A percentile compares a stretch with the other conserved stretches of the same genome.
These are phyloP conservation scores for Nitzschia sp. DNA, from an alignment of 108 stramenopile species.

Conservation along the genomic window DNA sequence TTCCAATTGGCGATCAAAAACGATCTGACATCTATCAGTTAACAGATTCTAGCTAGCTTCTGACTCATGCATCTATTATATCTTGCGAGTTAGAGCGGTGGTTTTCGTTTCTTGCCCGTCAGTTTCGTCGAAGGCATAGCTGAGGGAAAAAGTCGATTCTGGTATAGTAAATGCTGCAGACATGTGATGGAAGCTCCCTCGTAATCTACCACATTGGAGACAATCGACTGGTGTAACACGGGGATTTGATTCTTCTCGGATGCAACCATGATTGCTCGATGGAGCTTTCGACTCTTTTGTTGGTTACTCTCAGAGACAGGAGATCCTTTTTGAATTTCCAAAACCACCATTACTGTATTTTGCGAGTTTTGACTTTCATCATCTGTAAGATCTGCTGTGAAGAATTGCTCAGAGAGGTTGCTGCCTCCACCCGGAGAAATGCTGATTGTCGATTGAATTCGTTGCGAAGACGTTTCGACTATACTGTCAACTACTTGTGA, in stretches of 20 bases:
- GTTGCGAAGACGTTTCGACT: conserved; percentile 2
- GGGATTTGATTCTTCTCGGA: conserved; percentile 17
- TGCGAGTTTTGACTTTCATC: not conserved
- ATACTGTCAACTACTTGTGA: conserved; percentile 3
- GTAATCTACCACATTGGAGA: conserved; percentile 25
- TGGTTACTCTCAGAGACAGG: not conserved
- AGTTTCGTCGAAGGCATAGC: too few relatives aligned
- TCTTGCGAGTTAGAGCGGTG: too few relatives aligned
- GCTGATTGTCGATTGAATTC: conserved; percentile 10
- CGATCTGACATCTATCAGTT: conserved; percentile 78
- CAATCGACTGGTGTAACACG: not conserved
- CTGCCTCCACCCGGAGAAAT: not conserved
- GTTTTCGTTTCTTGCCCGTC: conserved; percentile 16
- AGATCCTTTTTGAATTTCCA: not conserved
- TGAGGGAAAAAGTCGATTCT: conserved; percentile 42
- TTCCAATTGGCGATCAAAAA: conserved; percentile 77
- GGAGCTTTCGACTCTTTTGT: not conserved
- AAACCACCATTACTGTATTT: not conserved
- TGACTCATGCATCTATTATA: too few relatives aligned
- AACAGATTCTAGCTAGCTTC: not conserved
- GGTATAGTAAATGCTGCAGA: conserved; percentile 70
- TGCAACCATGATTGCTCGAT: conserved; percentile 11
- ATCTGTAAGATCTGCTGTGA: not conserved
- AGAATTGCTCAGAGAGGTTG: not conserved
- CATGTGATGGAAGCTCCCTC: conserved; percentile 58